A percentile compares a stretch with the other conserved stretches of the same genome.
Conservation (phyloP, 129 eudicot species). For the Pseudognaphalium luteoalbum region DNA sequence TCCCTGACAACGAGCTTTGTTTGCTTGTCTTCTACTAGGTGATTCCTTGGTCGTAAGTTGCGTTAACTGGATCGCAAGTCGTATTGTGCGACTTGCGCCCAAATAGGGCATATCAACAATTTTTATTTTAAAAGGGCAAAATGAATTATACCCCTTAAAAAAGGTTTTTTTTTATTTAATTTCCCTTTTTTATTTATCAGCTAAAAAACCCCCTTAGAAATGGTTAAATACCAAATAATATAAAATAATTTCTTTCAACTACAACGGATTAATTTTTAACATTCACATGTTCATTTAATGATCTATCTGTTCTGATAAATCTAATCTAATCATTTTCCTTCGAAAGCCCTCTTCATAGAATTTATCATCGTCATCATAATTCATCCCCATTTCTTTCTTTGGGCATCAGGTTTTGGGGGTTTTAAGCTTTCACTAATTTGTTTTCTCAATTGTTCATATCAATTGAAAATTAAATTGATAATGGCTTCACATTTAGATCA, state of each 20-base stretch:
- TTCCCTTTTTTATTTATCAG: too few species aligned
- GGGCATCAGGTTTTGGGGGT: neutral
- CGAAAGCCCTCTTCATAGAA: neutral
- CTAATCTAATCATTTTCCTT: neutral
- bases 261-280: neutral
- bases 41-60: too few species aligned
- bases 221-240: too few species aligned
- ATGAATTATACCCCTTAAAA: too few species aligned
- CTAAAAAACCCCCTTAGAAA: too few species aligned
- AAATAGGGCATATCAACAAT: too few species aligned
- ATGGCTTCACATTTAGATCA: slow-evolving; percentile 64
- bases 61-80: too few species aligned
- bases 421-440: neutral
- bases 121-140: too few species aligned
- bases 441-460: neutral
- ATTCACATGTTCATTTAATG: neutral
- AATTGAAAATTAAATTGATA: slow-evolving; percentile 14
- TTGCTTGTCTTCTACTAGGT: too few species aligned
- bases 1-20: too few species aligned
- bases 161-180: too few species aligned
- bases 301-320: slow-evolving; percentile 2
- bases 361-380: neutral
- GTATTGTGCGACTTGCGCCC: too few species aligned
- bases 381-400: neutral
- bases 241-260: neutral